phyloP scores from a whole-genome alignment of 164 flowering plant genomes.

The Chimonanthus salicifolius region DNA sequence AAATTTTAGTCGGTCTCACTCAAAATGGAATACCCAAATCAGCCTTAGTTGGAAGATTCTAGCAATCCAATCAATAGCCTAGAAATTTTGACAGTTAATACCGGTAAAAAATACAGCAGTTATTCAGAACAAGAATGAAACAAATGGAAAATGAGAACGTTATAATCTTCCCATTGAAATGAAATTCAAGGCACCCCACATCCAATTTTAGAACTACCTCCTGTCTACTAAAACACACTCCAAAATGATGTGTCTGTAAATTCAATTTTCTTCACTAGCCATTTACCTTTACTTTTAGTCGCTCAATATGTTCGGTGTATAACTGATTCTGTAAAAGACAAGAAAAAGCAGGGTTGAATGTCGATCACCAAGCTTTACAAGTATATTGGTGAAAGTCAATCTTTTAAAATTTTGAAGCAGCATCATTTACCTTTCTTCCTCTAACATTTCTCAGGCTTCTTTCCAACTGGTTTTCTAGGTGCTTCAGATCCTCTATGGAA shows the following conservation, averaged over 20 bases:
- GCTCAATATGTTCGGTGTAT: conserved; percentile 52
- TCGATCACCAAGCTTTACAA: neutral
- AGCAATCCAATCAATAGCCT: no score
- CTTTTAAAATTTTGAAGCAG: neutral
- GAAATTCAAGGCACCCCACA: no score
- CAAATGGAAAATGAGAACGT: no score
- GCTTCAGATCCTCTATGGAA: conserved; percentile 59
- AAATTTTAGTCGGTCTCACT: no score
- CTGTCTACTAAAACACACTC: neutral
- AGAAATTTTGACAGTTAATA: no score
- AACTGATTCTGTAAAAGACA: conserved; percentile 47
- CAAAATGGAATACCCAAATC: no score
- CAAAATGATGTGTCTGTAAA: neutral
- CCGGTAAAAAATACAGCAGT: no score
- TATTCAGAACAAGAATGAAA: neutral
- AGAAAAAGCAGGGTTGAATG: neutral
- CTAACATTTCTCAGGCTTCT: conserved; percentile 50
- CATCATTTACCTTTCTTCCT: conserved; percentile 49
- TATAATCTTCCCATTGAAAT: no score
- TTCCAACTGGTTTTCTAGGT: conserved; percentile 64
- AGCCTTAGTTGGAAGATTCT: no score
- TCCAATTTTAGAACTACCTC: neutral
- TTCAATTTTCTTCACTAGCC: no score
- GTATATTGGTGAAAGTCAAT: neutral
- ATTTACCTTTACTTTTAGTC: conserved; percentile 63